These are phyloP conservation scores for Sporothrix euskadiensis DNA, from an alignment of 2,329 filamentous ascomycete genomes.

Conservation along the genomic window DNA sequence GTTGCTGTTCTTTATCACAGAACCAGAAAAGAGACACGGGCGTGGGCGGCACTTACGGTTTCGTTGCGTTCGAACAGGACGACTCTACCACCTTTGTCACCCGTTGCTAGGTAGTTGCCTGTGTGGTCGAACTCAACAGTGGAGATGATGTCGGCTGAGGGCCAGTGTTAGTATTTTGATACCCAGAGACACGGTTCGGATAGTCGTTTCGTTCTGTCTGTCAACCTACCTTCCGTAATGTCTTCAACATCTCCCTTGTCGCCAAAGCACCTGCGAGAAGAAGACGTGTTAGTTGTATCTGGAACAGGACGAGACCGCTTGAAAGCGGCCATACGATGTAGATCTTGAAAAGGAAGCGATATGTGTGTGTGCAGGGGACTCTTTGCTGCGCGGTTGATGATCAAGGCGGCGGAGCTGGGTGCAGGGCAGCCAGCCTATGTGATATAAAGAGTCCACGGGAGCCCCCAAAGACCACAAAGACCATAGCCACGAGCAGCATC, in stretches of 20 bases:
- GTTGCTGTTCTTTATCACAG: constrained; percentile 27
- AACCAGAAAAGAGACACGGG: neutral
- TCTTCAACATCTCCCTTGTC: constrained; percentile 99
- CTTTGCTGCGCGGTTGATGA: neutral
- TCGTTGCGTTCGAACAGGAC: constrained; percentile 92
- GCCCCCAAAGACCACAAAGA: neutral
- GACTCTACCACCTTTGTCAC: constrained; percentile 82
- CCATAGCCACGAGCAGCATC: neutral
- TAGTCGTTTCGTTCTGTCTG: neutral
- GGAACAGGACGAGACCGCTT: neutral
- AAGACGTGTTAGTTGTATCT: constrained; percentile 34
- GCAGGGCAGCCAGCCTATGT: neutral
- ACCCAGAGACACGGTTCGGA: neutral
- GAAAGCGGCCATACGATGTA: neutral
- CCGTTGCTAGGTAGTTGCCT: constrained; percentile 85
- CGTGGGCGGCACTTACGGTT: constrained; percentile 65
- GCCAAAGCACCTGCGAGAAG: constrained; percentile 79
- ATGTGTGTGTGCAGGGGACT: neutral
- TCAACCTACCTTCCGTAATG: constrained; percentile 81
- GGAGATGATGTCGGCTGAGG: constrained; percentile 80
- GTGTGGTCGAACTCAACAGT: constrained; percentile 90
- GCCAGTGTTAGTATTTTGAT: constrained; percentile 8
- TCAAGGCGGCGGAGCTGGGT: neutral
- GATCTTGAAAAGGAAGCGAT: neutral
- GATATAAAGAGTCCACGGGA: neutral